Evolutionary conservation across 768 basidiomycete species (phyloP).

Genomic region (Xerocomellus dryophilus): DNA sequence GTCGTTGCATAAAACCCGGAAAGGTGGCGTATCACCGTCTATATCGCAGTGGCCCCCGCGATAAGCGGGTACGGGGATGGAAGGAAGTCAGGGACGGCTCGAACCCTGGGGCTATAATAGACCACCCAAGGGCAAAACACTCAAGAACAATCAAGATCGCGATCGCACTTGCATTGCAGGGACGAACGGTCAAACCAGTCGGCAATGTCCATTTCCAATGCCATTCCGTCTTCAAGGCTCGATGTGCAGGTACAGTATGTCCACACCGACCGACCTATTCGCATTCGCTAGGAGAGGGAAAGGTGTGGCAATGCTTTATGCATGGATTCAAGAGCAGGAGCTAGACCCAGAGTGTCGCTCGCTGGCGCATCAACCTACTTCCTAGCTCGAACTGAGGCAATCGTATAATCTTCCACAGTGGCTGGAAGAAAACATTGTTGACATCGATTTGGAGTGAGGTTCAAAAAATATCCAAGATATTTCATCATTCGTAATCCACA

Average conservation of each 20-base stretch:
- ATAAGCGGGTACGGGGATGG: background rate
- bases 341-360: no score
- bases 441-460: no score
- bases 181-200: background rate
- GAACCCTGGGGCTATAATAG: background rate
- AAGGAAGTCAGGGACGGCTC: background rate
- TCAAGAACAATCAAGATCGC: background rate
- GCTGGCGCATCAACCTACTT: no score
- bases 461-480: no score
- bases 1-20: rapidly evolving
- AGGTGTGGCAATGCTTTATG: no score
- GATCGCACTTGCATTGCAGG: no score
- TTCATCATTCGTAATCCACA: no score
- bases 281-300: background rate
- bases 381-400: no score
- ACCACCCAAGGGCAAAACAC: background rate
- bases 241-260: background rate
- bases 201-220: background rate
- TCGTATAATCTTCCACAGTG: no score
- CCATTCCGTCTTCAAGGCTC: background rate
- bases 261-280: background rate
- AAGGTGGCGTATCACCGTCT: background rate
- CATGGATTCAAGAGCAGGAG: no score
- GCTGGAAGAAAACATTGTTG: no score
- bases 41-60: no score